Percentiles rank a stretch among this genome's conserved stretches.
Conservation (phyloP, 768 basidiomycete species). For the Tricholoma hemisulphureum region DNA sequence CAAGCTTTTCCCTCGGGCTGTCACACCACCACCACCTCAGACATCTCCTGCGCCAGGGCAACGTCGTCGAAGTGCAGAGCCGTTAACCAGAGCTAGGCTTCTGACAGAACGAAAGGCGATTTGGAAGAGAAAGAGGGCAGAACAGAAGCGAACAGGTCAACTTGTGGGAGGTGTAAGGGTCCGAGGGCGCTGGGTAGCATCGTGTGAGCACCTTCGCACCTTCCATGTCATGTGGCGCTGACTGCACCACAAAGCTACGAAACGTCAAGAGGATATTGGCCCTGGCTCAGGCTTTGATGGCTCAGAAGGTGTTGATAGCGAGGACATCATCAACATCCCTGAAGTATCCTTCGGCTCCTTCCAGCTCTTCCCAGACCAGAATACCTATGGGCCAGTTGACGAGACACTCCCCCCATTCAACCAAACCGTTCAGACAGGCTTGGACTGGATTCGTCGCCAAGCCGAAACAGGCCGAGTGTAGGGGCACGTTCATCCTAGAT, state of each 20-base stretch:
- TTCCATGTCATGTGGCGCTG: background rate
- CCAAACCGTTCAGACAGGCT: slow-evolving; percentile 48
- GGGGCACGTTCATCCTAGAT: slow-evolving; percentile 13
- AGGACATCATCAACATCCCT: slow-evolving; percentile 60
- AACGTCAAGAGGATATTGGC: slow-evolving; percentile 42
- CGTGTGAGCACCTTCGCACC: slow-evolving; percentile 35
- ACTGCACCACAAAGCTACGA: slow-evolving; percentile 37
- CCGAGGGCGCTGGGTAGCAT: slow-evolving; percentile 59
- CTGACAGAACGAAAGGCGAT: slow-evolving; percentile 48
- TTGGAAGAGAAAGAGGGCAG: slow-evolving; percentile 43
- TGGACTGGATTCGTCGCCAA: slow-evolving; percentile 56
- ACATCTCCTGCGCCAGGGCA: slow-evolving; percentile 40
- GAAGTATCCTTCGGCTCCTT: slow-evolving; percentile 58
- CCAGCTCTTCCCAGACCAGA: slow-evolving; percentile 70
- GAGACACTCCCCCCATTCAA: slow-evolving; percentile 51
- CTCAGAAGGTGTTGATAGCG: slow-evolving; percentile 62
- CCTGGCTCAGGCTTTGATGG: slow-evolving; percentile 59
- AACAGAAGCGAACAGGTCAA: slow-evolving; percentile 31
- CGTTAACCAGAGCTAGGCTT: slow-evolving; percentile 47
- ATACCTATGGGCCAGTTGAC: slow-evolving; percentile 48
- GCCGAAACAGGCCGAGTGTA: slow-evolving; percentile 44
- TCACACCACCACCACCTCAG: slow-evolving; percentile 27
- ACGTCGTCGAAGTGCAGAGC: slow-evolving; percentile 34
- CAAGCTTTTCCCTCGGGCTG: slow-evolving; percentile 47
- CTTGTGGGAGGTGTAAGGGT: slow-evolving; percentile 44